A percentile compares a stretch with the other conserved stretches of the same genome.
Conservation (phyloP, 2,329 filamentous ascomycete genomes). For the Gaeumannomyces sp. region DNA sequence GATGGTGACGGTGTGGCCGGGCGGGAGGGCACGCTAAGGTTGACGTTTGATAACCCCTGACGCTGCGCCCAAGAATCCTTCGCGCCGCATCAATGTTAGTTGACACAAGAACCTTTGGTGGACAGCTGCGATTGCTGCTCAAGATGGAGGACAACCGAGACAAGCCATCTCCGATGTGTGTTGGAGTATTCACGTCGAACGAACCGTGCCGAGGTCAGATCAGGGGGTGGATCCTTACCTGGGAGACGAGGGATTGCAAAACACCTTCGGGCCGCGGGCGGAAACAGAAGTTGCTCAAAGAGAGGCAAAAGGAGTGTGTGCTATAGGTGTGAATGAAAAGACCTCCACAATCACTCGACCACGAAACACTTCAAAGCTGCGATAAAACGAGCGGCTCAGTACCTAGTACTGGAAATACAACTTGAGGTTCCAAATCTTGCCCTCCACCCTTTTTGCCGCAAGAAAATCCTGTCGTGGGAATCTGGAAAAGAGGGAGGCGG, state of each 20-base stretch:
- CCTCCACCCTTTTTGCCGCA: too few relatives aligned
- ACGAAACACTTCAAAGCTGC: neutral
- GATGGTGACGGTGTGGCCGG: neutral
- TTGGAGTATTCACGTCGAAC: neutral
- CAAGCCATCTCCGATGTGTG: neutral
- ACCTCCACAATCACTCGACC: neutral
- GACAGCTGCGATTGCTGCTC: too few relatives aligned
- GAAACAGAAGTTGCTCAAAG: neutral
- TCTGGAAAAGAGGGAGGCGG: conserved; percentile 4
- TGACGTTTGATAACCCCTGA: neutral
- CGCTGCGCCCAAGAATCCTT: neutral
- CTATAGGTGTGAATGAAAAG: neutral
- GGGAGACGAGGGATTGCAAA: conserved; percentile 16
- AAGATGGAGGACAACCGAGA: neutral
- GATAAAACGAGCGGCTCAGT: conserved; percentile 6
- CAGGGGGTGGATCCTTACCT: conserved; percentile 21
- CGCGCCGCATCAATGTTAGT: neutral
- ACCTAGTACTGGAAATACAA: neutral
- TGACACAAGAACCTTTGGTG: neutral
- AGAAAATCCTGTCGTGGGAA: neutral
- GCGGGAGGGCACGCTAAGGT: neutral
- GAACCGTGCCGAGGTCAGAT: conserved; percentile 16
- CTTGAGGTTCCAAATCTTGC: neutral
- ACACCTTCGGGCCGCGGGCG: neutral
- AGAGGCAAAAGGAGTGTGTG: conserved; percentile 4